phyloP scores from a whole-genome alignment of 768 basidiomycete species.

The Boletellus ananas region DNA sequence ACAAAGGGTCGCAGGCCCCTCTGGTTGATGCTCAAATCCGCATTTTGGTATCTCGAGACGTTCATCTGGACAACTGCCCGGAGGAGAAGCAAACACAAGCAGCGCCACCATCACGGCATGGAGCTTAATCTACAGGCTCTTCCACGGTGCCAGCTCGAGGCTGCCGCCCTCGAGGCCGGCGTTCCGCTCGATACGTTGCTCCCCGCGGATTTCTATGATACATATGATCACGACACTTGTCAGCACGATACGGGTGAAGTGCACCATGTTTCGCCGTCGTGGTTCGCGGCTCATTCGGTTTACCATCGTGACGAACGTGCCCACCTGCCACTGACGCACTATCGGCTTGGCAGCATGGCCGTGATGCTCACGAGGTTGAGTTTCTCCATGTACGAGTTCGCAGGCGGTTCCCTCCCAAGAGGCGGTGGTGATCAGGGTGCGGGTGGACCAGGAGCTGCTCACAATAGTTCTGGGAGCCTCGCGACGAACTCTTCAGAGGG shows the following conservation, averaged over 20 bases:
- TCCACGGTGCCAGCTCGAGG: conserved; percentile 49
- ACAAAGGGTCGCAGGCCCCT: not conserved
- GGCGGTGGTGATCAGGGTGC: not conserved
- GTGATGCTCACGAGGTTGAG: conserved; percentile 51
- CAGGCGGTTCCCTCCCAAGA: conserved; percentile 3
- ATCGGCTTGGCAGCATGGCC: conserved; percentile 56
- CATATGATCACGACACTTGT: conserved; percentile 4
- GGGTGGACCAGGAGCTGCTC: not conserved
- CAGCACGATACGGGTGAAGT: not conserved
- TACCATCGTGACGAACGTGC: conserved; percentile 12
- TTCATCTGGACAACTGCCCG: not conserved
- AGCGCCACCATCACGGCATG: conserved; percentile 40
- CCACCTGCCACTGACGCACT: conserved; percentile 44
- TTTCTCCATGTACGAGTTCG: conserved; percentile 36
- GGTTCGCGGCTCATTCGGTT: conserved; percentile 21
- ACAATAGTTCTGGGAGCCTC: conserved; percentile 9
- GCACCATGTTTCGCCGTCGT: conserved; percentile 5
- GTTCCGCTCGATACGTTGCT: conserved; percentile 52
- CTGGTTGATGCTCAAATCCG: conserved; percentile 8
- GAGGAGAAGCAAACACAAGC: conserved; percentile 5
- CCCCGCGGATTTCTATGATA: conserved; percentile 35
- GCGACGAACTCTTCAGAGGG: conserved; percentile 5
- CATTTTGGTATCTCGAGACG: conserved; percentile 12
- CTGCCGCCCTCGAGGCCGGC: conserved; percentile 65
- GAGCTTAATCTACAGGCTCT: conserved; percentile 64